These are phyloP conservation scores for Agarophyton chilense DNA, from an alignment of 23 red algal species.

Conservation along the genomic window DNA sequence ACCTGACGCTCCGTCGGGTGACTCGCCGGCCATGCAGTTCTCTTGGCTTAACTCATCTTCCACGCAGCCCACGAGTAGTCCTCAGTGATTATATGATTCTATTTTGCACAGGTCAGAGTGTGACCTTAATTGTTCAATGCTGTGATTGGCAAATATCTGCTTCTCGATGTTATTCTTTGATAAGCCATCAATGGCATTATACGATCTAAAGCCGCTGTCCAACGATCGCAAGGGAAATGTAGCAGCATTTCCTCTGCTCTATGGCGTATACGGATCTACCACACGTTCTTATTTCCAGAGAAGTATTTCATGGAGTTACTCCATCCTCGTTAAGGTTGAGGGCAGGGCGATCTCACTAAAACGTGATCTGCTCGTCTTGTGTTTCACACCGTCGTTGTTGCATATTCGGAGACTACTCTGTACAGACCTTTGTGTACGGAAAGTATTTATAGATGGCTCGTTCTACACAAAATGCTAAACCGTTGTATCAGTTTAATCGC, in stretches of 20 bases:
- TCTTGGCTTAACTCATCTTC: conserved; percentile 67
- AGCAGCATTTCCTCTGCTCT: background rate
- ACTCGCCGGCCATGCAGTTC: conserved; percentile 72
- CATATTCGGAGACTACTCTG: background rate
- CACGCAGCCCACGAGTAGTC: conserved; percentile 39
- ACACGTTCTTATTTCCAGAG: background rate
- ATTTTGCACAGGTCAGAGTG: background rate
- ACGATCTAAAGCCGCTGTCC: background rate
- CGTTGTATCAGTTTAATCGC: background rate
- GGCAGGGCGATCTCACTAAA: background rate
- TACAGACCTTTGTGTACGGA: background rate
- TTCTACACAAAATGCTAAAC: background rate
- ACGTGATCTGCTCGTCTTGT: background rate
- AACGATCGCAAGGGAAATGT: background rate
- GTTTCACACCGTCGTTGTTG: background rate
- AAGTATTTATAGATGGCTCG: background rate
- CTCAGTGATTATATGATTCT: conserved; percentile 28
- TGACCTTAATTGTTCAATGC: background rate
- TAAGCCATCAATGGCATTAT: background rate
- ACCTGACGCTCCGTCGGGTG: conserved; percentile 7
- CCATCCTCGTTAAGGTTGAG: background rate
- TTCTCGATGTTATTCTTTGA: background rate
- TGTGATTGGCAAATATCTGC: background rate
- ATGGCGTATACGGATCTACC: background rate
- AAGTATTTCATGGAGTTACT: background rate